Evolutionary conservation across 2,329 filamentous ascomycete genomes (phyloP), one percentile per base, ranked within the genome.

Genomic region (Paracorniculantispora psalliotae): DNA sequence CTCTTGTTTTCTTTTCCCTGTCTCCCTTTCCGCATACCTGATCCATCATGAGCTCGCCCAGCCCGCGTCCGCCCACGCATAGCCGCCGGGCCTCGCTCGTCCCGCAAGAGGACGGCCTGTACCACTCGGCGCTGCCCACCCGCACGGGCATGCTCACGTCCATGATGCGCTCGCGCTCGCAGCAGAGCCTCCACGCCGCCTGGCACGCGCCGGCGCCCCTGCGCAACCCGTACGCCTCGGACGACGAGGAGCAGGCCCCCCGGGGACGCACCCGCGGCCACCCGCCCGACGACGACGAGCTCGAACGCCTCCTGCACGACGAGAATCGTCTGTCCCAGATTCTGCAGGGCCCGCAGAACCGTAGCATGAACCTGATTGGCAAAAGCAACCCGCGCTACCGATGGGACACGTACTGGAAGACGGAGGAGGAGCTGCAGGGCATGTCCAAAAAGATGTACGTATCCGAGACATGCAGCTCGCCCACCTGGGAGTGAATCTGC

Each of bases 361-460:
- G 90, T 62, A 92, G 88, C 68, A 89, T 92, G 82, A 83, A 91
- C 57, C 80, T 97, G 66, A 96, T 97, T 71, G 93, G 93, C 44
- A 90, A 90, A 67, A 91, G 84, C 64, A 97, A 94, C 71, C 90
- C 91, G 19, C 79, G 90, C 61, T 96, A 96, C 74, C 83, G 83
- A 63, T 97, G 92, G 88, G 88, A 92, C 69, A 82, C 81, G 61
- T 97, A 96, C 71, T 96, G 90, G 83, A 96, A 90, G 72, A 84
- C 85, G 0, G 86, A 92, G 30, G 87, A 89, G 28, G 82, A 96
- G 69, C 77, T 97, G 63, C 82, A 82, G 64, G 70, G 74, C 59
- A 88, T 96, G 82, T 83, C 82, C 68, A 89, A 87, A 70, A 80
- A 85, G n/a, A 73, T 96, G 82, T 87, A 64, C 72, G 75, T 46